These are phyloP conservation scores for Corymbia calophylla DNA, from an alignment of 441 rosid genomes.

Conservation along the genomic window DNA sequence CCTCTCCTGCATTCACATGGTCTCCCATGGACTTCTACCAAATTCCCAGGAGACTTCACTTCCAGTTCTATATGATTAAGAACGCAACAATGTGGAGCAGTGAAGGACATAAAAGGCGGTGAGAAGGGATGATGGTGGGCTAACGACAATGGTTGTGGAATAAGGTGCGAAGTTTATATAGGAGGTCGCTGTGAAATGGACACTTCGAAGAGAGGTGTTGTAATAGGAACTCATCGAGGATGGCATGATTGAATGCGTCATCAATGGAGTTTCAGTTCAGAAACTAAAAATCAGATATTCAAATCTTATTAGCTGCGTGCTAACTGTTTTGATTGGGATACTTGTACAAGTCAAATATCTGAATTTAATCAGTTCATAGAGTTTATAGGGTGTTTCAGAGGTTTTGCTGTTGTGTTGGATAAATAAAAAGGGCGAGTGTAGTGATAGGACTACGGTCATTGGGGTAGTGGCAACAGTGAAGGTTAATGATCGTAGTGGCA, in stretches of 20 bases:
- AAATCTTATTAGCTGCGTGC: background rate
- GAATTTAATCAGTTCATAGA: background rate
- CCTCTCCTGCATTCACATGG: background rate
- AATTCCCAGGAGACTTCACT: background rate
- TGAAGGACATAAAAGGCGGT: accelerated
- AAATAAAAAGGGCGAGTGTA: accelerated
- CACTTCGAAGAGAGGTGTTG: background rate
- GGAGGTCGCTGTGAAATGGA: accelerated
- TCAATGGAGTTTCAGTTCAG: background rate
- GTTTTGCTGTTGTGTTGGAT: background rate
- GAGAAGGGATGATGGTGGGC: background rate
- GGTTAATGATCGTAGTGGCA: no score
- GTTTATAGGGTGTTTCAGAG: background rate
- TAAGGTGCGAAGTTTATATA: background rate
- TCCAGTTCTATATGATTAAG: background rate
- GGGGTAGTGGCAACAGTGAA: background rate
- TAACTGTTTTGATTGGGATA: background rate
- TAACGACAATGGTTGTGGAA: background rate
- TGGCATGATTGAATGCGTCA: background rate
- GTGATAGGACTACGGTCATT: background rate
- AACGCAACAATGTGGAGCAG: background rate
- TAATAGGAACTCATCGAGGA: background rate
- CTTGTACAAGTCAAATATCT: background rate
- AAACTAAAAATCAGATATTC: no score
- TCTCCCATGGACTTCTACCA: background rate